Evolutionary conservation across 2,329 filamentous ascomycete species (phyloP).

Genomic region (Penicillium aurantiogriseum): DNA sequence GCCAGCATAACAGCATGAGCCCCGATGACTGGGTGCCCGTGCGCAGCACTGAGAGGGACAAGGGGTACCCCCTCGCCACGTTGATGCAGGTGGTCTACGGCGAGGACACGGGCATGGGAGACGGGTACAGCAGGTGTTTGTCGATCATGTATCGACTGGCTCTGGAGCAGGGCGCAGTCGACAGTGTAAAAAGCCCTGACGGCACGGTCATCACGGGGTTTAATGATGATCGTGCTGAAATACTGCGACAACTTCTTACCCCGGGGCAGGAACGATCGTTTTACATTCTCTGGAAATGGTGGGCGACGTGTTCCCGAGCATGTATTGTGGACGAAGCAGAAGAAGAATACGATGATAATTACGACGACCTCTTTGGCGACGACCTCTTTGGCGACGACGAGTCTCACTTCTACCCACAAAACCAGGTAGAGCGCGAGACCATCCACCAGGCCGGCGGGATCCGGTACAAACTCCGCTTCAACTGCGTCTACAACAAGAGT

Average conservation of each 20-base stretch:
- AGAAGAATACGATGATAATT: not conserved
- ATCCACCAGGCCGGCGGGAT: not conserved
- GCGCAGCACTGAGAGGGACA: not conserved
- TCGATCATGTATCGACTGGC: not conserved
- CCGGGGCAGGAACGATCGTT: not conserved
- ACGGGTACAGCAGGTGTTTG: not conserved
- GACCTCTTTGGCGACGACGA: not conserved
- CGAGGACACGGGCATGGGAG: not conserved
- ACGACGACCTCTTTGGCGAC: too few species aligned
- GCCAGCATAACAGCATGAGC: not conserved
- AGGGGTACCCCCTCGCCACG: not conserved
- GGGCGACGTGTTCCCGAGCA: not conserved
- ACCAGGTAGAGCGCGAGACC: not conserved
- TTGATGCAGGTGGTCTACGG: not conserved
- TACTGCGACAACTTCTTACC: not conserved
- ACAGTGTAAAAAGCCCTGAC: not conserved
- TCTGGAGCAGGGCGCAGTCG: not conserved
- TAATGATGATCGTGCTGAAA: not conserved
- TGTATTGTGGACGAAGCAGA: not conserved
- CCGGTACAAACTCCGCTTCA: not conserved
- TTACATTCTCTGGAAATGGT: not conserved
- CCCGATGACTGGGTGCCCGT: not conserved
- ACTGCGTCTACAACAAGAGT: not conserved
- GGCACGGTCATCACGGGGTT: not conserved
- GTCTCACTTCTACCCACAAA: not conserved